A percentile compares a stretch with the other conserved stretches of the same genome.
phyloP scores from a whole-genome alignment of 768 basidiomycete genomes.

The Leccinellum luteum region DNA sequence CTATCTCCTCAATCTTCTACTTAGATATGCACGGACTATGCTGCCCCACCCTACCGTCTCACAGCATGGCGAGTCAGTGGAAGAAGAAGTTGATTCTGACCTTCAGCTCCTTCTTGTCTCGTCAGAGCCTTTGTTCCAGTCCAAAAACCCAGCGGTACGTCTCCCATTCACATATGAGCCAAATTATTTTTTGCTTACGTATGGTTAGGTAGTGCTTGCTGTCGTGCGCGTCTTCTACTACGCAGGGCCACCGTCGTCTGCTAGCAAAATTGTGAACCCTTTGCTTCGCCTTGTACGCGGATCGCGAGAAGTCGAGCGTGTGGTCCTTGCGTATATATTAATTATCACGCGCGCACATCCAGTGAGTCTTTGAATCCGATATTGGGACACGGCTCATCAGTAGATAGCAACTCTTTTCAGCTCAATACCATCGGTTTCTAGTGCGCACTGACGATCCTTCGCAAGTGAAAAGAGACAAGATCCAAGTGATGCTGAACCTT shows the following conservation, averaged over 20 bases:
- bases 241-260: slow-evolving; percentile 55
- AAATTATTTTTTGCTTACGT: not conserved
- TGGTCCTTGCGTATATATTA: slow-evolving; percentile 70
- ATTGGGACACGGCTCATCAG: not conserved
- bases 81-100: slow-evolving; percentile 76
- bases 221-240: slow-evolving; percentile 75
- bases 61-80: slow-evolving; percentile 27
- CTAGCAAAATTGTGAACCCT: slow-evolving; percentile 61
- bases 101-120: slow-evolving; percentile 69
- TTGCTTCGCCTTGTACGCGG: slow-evolving; percentile 68
- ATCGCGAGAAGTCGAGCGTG: slow-evolving; percentile 71
- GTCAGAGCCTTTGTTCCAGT: slow-evolving; percentile 77
- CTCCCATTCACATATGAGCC: not conserved
- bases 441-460: slow-evolving; percentile 65
- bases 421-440: slow-evolving; percentile 64
- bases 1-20: slow-evolving; percentile 70
- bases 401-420: slow-evolving; percentile 48
- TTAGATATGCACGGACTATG: slow-evolving; percentile 84
- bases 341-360: slow-evolving; percentile 63
- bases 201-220: slow-evolving; percentile 71
- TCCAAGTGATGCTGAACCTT: slow-evolving; percentile 67
- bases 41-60: slow-evolving; percentile 56
- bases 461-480: slow-evolving; percentile 71
- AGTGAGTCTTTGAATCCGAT: slow-evolving; percentile 42
- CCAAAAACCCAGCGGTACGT: slow-evolving; percentile 82